phyloP scores from a whole-genome alignment of 2,329 filamentous ascomycete genomes.

The Juglanconis oblonga region DNA sequence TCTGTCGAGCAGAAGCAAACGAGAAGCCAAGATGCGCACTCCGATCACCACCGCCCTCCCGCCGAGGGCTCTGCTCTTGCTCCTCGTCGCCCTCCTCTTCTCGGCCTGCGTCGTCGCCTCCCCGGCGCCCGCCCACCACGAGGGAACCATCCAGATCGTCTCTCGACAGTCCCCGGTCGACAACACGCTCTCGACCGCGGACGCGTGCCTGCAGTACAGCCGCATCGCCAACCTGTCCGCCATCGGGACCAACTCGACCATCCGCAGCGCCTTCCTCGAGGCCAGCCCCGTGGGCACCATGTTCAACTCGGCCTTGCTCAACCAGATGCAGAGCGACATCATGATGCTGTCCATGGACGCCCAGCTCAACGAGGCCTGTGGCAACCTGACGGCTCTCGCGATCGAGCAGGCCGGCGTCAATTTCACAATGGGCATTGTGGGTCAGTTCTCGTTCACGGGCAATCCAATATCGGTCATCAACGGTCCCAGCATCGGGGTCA shows the following conservation, averaged over 20 bases:
- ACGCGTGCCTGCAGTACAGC: conserved; percentile 40
- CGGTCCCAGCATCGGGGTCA: conserved; percentile 1
- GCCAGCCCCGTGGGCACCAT: conserved; percentile 40
- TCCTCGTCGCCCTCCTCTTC: conserved; percentile 5
- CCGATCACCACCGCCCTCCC: conserved; percentile 8
- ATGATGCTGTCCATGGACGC: conserved; percentile 35
- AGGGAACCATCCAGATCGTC: conserved; percentile 6
- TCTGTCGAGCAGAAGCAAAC: neutral
- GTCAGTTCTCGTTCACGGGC: conserved; percentile 24
- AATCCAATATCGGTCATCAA: neutral
- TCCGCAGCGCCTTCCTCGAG: conserved; percentile 43
- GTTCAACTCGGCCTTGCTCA: conserved; percentile 36
- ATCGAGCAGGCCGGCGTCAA: conserved; percentile 40
- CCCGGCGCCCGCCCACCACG: neutral
- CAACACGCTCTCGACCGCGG: neutral
- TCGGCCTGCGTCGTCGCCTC: conserved; percentile 7
- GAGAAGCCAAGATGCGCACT: conserved; percentile 6
- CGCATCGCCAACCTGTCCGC: conserved; percentile 44
- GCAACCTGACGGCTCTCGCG: conserved; percentile 43
- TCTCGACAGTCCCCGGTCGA: conserved; percentile 3
- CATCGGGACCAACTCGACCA: conserved; percentile 42
- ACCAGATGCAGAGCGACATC: conserved; percentile 23
- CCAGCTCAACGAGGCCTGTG: conserved; percentile 40
- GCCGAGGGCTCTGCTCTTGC: neutral
- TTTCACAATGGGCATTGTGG: conserved; percentile 40